Percentiles rank a stretch among this genome's conserved stretches.
Conservation (phyloP, 83 land plant genomes). For the Diphasiastrum complanatum region DNA sequence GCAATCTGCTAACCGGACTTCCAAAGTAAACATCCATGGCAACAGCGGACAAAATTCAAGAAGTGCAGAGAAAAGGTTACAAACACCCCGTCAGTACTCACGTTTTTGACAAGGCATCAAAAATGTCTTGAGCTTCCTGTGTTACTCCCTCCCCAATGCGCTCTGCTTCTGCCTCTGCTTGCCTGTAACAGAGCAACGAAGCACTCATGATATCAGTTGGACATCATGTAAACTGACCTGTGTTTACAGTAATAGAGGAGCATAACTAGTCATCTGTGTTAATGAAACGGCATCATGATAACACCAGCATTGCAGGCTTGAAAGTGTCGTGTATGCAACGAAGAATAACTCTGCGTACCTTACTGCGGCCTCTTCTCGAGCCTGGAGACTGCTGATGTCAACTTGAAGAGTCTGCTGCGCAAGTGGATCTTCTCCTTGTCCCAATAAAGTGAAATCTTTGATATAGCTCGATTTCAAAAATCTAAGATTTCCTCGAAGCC, state of each 20-base stretch:
- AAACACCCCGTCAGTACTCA: constrained; percentile 30
- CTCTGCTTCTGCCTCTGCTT: constrained; percentile 89
- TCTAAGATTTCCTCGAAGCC: constrained; percentile 58
- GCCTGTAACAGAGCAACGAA: constrained; percentile 40
- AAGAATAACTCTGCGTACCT: constrained; percentile 39
- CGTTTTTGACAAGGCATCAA: constrained; percentile 99
- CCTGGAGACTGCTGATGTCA: constrained; percentile 55
- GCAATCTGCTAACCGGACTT: too few species aligned
- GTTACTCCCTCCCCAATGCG: constrained; percentile 97
- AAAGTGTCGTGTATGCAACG: background rate
- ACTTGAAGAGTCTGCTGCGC: constrained; percentile 46
- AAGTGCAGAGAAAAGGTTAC: too few species aligned
- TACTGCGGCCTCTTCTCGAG: constrained; percentile 79
- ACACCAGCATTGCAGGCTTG: background rate
- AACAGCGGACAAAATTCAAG: too few species aligned
- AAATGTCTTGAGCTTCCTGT: constrained; percentile 74
- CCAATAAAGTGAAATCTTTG: constrained; percentile 59
- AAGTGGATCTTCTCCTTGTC: constrained; percentile 65
- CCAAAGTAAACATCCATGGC: background rate
- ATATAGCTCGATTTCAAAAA: constrained; percentile 77
- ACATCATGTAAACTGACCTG: background rate
- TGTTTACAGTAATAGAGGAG: background rate
- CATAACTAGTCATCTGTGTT: background rate
- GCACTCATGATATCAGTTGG: background rate
- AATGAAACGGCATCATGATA: background rate